phyloP scores from a whole-genome alignment of 139 green algal species.

The Volvox africanus region DNA sequence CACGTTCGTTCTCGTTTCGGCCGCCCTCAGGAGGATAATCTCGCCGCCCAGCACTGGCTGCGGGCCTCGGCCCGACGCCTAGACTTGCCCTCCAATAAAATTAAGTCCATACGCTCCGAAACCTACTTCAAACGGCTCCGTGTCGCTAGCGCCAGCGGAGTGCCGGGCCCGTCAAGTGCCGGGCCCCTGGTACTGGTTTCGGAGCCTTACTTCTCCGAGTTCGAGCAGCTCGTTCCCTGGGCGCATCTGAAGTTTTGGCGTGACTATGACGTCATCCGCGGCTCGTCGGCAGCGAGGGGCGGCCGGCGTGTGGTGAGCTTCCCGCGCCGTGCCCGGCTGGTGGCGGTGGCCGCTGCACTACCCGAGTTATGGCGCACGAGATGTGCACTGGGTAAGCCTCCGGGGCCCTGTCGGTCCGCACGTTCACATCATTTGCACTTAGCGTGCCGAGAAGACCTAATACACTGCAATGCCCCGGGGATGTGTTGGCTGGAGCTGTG shows the following conservation, averaged over 20 bases:
- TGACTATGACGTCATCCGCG: constrained; percentile 19
- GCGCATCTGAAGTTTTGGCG: constrained; percentile 51
- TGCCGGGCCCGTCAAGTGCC: not conserved
- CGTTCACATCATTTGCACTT: too few relatives aligned
- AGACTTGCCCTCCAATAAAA: constrained; percentile 3
- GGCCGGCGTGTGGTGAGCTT: constrained; percentile 24
- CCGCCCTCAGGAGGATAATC: constrained; percentile 9
- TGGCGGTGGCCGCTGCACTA: constrained; percentile 53
- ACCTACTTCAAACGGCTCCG: constrained; percentile 38
- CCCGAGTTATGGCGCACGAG: constrained; percentile 56
- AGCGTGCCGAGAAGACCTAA: too few relatives aligned
- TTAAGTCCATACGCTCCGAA: constrained; percentile 8
- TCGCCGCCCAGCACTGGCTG: constrained; percentile 14
- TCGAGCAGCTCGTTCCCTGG: constrained; percentile 56
- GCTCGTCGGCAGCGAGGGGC: not conserved
- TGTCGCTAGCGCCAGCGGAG: too few relatives aligned
- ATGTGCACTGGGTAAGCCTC: constrained; percentile 17
- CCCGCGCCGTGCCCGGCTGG: constrained; percentile 28
- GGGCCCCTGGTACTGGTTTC: constrained; percentile 49
- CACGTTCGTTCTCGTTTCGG: too few relatives aligned
- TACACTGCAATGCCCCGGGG: too few relatives aligned
- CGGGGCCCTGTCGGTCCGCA: too few relatives aligned
- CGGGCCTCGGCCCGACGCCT: not conserved
- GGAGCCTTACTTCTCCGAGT: constrained; percentile 47
- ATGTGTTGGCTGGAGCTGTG: too few relatives aligned